phyloP scores from a whole-genome alignment of 108 stramenopile genomes.

The Cyclostephanos invisitatus region DNA sequence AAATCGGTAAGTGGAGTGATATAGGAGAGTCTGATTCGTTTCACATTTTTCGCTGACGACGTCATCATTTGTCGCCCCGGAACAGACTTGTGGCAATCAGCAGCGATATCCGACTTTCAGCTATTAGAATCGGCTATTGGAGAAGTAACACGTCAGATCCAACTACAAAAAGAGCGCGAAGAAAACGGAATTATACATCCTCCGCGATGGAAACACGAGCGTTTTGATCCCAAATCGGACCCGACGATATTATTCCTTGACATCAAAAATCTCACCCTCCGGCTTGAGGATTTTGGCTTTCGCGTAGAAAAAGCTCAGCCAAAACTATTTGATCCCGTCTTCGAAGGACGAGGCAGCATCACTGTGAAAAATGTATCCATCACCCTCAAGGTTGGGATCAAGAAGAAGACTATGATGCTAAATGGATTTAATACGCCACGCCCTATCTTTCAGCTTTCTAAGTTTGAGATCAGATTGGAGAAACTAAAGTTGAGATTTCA shows the following conservation, averaged over 20 bases:
- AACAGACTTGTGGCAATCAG: slow-evolving; percentile 73
- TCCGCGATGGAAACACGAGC: slow-evolving; percentile 7
- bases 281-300: slow-evolving; percentile 70
- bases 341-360: slow-evolving; percentile 72
- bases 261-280: slow-evolving; percentile 73
- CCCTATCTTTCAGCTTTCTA: slow-evolving; percentile 64
- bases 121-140: slow-evolving; percentile 76
- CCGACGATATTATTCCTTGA: slow-evolving; percentile 79
- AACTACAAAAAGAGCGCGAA: slow-evolving; percentile 52
- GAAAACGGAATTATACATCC: slow-evolving; percentile 15
- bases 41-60: not conserved
- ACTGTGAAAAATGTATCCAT: slow-evolving; percentile 75
- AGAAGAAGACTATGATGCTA: slow-evolving; percentile 53
- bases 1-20: slow-evolving; percentile 37
- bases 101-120: slow-evolving; percentile 85
- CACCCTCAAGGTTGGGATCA: slow-evolving; percentile 71
- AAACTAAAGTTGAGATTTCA: slow-evolving; percentile 65
- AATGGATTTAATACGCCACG: slow-evolving; percentile 36
- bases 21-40: not conserved
- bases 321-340: slow-evolving; percentile 84
- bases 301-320: slow-evolving; percentile 72
- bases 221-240: slow-evolving; percentile 72
- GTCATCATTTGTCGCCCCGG: not conserved
- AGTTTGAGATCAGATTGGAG: slow-evolving; percentile 69
- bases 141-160: slow-evolving; percentile 82